Evolutionary conservation across 2,329 filamentous ascomycete genomes (phyloP), one percentile per base, ranked within the genome.

Genomic region (Sordariomycetes sp.): DNA sequence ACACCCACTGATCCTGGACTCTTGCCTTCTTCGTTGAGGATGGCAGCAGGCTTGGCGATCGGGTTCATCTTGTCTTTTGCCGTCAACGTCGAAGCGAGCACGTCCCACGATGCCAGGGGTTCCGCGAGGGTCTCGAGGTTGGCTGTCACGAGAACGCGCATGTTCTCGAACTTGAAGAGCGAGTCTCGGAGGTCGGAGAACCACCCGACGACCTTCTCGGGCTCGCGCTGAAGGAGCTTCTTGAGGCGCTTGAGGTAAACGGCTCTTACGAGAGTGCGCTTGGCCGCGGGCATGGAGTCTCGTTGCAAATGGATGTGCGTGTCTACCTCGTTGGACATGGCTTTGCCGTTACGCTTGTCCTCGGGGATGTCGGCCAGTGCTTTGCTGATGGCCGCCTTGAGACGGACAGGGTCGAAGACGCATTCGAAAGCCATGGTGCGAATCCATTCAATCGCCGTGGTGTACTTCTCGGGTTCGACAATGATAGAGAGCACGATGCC

Each of bases 321-420:
- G 46, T 92, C 76, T 37, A 81, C 68, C 42, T 79, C 75, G 36
- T 61, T 63, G 4, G 74, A 64, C 77, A 81, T 81, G 27, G 64
- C 64, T 37, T 79, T 75, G 2, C 92, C 92, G 46, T 83, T 85
- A 27, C 92, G 84, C 66, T 96, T 98, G 34, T 79, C 70, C 51
- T 95, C 87, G 1, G 92, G 92, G 14, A 98, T 82, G 47, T 96
- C 90, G 3, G 88, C 87, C 14, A 95, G 69, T 30, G 93, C 76
- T 57, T 94, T 93, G 38, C 79, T 79, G 12, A 93, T 63, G 16
- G 69, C 64, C 42, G 84, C 74, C 44, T 70, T 72, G 33, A 82
- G 63, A 17, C 77, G 66, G 32, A 65, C 61, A 4, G 80, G 70
- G 48, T 96, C 90, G 49, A 96, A 94, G 33, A 95, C 69, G 25